Percentiles rank a stretch among this genome's conserved stretches.
Evolutionary conservation across 805 yeast species (phyloP).

Genomic region (Candida lessepsii): DNA sequence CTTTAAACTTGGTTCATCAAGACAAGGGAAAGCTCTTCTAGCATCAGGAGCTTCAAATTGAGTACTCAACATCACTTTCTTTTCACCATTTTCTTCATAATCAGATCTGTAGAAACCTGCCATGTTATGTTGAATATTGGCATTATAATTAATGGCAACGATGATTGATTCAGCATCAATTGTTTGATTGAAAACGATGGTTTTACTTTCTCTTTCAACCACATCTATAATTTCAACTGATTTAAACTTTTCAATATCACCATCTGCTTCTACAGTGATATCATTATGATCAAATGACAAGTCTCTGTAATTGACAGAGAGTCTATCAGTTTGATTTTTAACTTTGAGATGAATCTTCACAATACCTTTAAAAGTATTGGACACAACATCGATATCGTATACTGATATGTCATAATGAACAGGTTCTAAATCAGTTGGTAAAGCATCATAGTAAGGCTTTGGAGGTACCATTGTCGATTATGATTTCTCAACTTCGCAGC

Average conservation of each 20-base stretch:
- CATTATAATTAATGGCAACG: slow-evolving; percentile 38
- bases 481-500: too few species aligned
- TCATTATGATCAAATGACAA: slow-evolving; percentile 26
- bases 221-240: slow-evolving; percentile 21
- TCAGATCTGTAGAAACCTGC: slow-evolving; percentile 54
- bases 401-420: slow-evolving; percentile 63
- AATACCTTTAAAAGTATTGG: slow-evolving; percentile 46
- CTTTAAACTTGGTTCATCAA: slow-evolving; percentile 55
- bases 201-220: slow-evolving; percentile 61
- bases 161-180: slow-evolving; percentile 18
- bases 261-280: slow-evolving; percentile 14
- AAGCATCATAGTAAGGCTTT: slow-evolving; percentile 44
- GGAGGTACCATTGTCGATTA: too few species aligned
- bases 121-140: slow-evolving; percentile 53
- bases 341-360: slow-evolving; percentile 50
- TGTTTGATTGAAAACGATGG: slow-evolving; percentile 50
- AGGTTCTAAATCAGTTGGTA: slow-evolving; percentile 70
- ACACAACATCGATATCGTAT: slow-evolving; percentile 56
- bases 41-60: slow-evolving; percentile 63
- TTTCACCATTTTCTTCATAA: slow-evolving; percentile 38
- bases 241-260: slow-evolving; percentile 5
- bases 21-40: slow-evolving; percentile 56
- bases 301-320: slow-evolving; percentile 51
- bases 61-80: slow-evolving; percentile 46
- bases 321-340: slow-evolving; percentile 37